Conservation (phyloP, 305 asterid species). For the Fraxinus nigra region DNA sequence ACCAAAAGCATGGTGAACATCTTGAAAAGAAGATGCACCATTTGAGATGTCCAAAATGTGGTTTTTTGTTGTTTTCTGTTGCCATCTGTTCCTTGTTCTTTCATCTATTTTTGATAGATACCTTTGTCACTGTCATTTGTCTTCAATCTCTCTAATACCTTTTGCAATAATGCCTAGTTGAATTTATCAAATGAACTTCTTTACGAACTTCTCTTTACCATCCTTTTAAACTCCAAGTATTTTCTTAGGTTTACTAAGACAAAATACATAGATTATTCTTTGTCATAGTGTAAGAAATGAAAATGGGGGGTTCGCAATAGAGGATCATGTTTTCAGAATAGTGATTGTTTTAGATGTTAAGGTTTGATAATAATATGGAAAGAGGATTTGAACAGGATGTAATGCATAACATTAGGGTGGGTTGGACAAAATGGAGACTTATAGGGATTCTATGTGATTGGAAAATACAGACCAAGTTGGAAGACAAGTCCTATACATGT, state of each 20-base stretch:
- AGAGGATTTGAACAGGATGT: not conserved
- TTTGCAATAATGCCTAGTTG: not conserved
- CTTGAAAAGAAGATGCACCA: not conserved
- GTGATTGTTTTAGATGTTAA: not conserved
- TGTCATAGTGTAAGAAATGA: not conserved
- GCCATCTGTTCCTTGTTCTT: not conserved
- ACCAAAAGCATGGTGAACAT: constrained; percentile 6
- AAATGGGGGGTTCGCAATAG: not conserved
- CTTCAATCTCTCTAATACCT: not conserved
- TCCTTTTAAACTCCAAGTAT: not conserved
- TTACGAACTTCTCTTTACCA: not conserved
- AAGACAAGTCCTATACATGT: not conserved
- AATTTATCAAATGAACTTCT: constrained; percentile 4
- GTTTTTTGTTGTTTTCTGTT: not conserved
- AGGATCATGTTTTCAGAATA: not conserved
- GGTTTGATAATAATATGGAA: not conserved
- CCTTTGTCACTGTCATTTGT: not conserved
- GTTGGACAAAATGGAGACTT: not conserved
- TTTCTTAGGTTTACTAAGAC: not conserved
- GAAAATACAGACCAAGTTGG: not conserved
- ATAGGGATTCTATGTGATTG: not conserved
- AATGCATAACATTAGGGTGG: not conserved
- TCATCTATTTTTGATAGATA: not conserved
- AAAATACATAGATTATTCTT: not conserved
- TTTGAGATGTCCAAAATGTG: not conserved